Conservation (phyloP, 495 filamentous ascomycete genomes). For the Bathelium albidoporum region DNA sequence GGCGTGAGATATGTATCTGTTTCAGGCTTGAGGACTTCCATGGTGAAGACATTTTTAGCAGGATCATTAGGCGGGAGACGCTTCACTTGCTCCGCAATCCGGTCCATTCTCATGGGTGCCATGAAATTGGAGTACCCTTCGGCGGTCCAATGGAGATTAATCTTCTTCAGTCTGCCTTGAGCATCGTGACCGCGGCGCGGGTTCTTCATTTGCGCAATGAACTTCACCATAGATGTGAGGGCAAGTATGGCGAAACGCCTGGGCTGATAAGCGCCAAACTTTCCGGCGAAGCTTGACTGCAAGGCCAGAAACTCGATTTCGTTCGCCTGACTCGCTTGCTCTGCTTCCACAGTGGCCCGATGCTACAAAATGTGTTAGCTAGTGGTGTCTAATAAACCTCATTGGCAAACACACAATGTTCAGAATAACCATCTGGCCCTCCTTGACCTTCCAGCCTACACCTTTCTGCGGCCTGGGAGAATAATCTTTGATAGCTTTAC, state of each 20-base stretch:
- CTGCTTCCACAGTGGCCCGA: background rate
- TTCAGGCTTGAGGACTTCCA: slow-evolving; percentile 5
- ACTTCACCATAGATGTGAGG: slow-evolving; percentile 3
- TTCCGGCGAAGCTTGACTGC: slow-evolving; percentile 3
- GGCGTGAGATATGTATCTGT: slow-evolving; percentile 5
- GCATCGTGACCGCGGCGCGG: slow-evolving; percentile 3
- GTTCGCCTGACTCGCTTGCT: background rate
- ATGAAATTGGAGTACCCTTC: slow-evolving; percentile 3
- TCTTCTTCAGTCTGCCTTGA: slow-evolving; percentile 3
- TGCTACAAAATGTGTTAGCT: background rate
- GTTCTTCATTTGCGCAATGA: slow-evolving; percentile 5
- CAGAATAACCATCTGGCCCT: background rate
- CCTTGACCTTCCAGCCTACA: background rate
- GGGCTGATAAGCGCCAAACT: background rate
- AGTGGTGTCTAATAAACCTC: background rate
- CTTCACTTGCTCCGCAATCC: slow-evolving; percentile 4
- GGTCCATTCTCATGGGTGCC: slow-evolving; percentile 3
- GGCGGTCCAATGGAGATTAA: slow-evolving; percentile 3
- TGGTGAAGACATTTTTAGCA: slow-evolving; percentile 4
- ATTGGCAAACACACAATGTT: background rate
- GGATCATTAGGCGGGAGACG: slow-evolving; percentile 2
- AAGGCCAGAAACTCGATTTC: slow-evolving; percentile 5
- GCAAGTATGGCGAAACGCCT: background rate
- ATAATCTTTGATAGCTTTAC: slow-evolving; percentile 1
- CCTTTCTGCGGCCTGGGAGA: background rate